Evolutionary conservation across 176 grass and related monocot species (phyloP), one percentile per base, ranked within the genome.

Genomic region (bread wheat (Triticum aestivum)): DNA sequence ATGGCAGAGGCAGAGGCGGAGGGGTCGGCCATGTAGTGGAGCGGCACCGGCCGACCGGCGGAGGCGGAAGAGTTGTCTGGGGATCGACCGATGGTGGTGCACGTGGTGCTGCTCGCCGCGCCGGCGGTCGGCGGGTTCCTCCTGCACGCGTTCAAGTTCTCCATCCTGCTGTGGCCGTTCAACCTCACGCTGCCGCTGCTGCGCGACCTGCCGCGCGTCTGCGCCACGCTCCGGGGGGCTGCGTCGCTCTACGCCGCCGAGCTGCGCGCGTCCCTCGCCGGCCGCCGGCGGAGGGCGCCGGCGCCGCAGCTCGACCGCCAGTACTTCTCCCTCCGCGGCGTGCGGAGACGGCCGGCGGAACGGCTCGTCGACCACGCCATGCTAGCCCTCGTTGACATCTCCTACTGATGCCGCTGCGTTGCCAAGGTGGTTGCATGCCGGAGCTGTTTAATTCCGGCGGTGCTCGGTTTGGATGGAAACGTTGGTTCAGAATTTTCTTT

Each of bases 161-260:
- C 90, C 5, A 30, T 88, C 82, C 74, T 89, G 67, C 74, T 92
- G 12, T 87, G 90, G 87, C 90, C 90, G 27, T 76, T 92, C 90
- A 92, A 92, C 61, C 90, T 92, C 37, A 66, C 41, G 67, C 87
- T 89, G 79, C 87, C 90, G 79, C 79, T 83, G 37, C 74, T 77
- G 67, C 87, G 84, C 74, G 74, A 92, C 73, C 79, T 92, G 79
- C 84, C 75, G 68, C 79, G 61, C 17, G 80, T 78, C n/a, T 89
- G 84, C 83, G 7, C 52, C 61, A 70, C 84, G 29, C 52, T 89
- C 66, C 49, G 29, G 15, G 11, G n/a, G 8, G 47, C 63, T 5
- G 69, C 45, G 42, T 10, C 61, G 74, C 65, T 69, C 65, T 83
- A 52, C 66, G 29, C 51, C 79, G 35, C n/a, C 61, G 83, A 88